Percentiles rank a stretch among this genome's conserved stretches.
These are phyloP conservation scores for Colletotrichum plurivorum DNA, from an alignment of 2,329 filamentous ascomycete genomes.

Conservation along the genomic window DNA sequence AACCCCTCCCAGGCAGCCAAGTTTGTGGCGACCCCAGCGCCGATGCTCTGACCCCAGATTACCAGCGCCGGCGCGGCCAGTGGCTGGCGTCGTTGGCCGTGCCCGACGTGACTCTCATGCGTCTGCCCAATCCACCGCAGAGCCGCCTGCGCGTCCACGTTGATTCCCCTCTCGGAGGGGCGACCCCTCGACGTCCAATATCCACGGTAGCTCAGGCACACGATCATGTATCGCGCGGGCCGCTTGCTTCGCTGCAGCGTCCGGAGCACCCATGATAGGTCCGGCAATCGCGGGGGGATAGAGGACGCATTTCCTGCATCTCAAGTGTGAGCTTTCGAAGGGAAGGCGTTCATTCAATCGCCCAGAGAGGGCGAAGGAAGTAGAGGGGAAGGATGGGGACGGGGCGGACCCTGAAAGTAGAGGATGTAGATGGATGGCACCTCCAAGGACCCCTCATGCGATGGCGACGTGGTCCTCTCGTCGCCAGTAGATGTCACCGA, in stretches of 20 bases:
- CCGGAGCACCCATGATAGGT: conserved; percentile 67
- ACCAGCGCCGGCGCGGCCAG: conserved; percentile 60
- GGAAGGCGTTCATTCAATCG: neutral
- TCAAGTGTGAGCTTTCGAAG: conserved; percentile 25
- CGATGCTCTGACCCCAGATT: conserved; percentile 85
- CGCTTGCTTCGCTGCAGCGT: conserved; percentile 56
- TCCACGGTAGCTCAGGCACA: conserved; percentile 76
- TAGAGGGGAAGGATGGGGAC: conserved; percentile 1
- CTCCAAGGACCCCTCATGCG: conserved; percentile 5
- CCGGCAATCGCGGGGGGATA: conserved; percentile 68
- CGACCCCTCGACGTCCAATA: conserved; percentile 84
- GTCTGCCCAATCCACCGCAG: conserved; percentile 71
- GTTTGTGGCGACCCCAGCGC: conserved; percentile 78
- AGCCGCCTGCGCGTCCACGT: conserved; percentile 76
- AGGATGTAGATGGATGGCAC: conserved; percentile 65
- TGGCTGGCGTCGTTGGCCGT: conserved; percentile 20
- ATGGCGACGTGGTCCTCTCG: conserved; percentile 34
- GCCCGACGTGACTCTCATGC: conserved; percentile 48
- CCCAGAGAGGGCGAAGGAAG: conserved; percentile 24
- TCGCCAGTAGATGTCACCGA: conserved; percentile 50
- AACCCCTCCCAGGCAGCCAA: conserved; percentile 57
- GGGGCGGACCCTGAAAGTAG: conserved; percentile 67
- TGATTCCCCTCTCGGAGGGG: conserved; percentile 78
- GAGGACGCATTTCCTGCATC: conserved; percentile 71
- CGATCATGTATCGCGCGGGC: conserved; percentile 59